Evolutionary conservation across 2,329 filamentous ascomycete species (phyloP).

Genomic region (Aureobasidium sp.): DNA sequence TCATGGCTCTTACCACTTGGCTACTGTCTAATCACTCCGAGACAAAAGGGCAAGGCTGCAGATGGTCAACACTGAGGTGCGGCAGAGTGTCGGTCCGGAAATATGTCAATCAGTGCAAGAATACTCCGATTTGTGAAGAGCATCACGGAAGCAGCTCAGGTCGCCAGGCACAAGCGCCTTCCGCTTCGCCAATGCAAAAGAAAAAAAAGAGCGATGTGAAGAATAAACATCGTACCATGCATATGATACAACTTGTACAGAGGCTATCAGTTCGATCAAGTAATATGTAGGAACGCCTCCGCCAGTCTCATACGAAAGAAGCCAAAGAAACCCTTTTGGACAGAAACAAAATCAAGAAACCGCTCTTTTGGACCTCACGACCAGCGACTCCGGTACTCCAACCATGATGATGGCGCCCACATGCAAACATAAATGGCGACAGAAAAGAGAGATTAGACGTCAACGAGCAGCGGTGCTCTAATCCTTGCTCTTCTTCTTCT

Average conservation of each 20-base stretch:
- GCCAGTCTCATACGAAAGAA: constrained; percentile 13
- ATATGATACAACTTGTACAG: constrained; percentile 16
- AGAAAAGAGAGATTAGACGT: constrained; percentile 4
- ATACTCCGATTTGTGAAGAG: neutral
- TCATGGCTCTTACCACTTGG: too few relatives aligned
- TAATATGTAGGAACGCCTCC: constrained; percentile 14
- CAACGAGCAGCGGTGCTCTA: neutral
- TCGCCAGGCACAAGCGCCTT: too few relatives aligned
- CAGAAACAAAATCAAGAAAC: constrained; percentile 14
- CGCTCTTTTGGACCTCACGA: constrained; percentile 15
- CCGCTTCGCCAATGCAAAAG: too few relatives aligned
- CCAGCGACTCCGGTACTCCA: constrained; percentile 13
- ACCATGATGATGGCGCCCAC: constrained; percentile 16
- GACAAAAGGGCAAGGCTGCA: too few relatives aligned
- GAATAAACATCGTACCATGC: constrained; percentile 9
- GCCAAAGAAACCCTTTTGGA: constrained; percentile 3
- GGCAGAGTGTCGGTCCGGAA: neutral
- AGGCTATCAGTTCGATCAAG: constrained; percentile 10
- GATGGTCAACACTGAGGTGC: neutral
- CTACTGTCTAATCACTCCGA: too few relatives aligned
- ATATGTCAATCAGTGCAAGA: neutral
- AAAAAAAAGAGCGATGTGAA: neutral
- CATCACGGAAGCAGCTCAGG: neutral
- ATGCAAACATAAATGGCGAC: constrained; percentile 16
- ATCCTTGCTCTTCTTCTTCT: constrained; percentile 21